Evolutionary conservation across 164 flowering plant genomes (phyloP).

Genomic region (Cinnamomum chago): DNA sequence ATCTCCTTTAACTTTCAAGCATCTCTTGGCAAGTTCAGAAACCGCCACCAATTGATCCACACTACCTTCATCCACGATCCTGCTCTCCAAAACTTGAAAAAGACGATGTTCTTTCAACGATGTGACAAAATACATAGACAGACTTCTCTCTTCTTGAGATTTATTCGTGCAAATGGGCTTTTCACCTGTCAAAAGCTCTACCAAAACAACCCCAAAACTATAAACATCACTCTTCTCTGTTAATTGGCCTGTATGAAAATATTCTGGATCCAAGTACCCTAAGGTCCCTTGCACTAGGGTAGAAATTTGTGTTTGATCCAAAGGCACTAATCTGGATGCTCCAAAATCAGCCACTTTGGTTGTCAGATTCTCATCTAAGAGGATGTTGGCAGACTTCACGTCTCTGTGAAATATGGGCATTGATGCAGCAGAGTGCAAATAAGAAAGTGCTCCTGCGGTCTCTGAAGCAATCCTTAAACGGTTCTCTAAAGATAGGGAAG

Average conservation of each 20-base stretch:
- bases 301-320: not conserved
- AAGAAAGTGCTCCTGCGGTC: slow-evolving; percentile 11
- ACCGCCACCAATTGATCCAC: not conserved
- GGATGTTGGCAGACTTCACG: slow-evolving; percentile 10
- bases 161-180: not conserved
- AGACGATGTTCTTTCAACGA: not conserved
- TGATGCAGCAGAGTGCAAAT: slow-evolving; percentile 12
- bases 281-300: slow-evolving; percentile 6
- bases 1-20: slow-evolving; percentile 5
- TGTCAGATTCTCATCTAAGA: slow-evolving; percentile 6
- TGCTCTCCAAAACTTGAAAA: not conserved
- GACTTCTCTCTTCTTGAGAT: not conserved
- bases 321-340: not conserved
- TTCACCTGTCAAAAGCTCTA: slow-evolving; percentile 11
- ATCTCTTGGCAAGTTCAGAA: slow-evolving; percentile 5
- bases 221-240: slow-evolving; percentile 15
- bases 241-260: slow-evolving; percentile 7
- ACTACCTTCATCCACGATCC: not conserved
- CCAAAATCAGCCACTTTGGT: slow-evolving; percentile 14
- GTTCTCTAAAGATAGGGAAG: slow-evolving; percentile 1
- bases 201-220: slow-evolving; percentile 16
- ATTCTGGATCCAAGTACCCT: slow-evolving; percentile 15
- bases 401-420: slow-evolving; percentile 14
- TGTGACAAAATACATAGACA: slow-evolving; percentile 1
- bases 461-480: slow-evolving; percentile 4